Evolutionary conservation across 2,329 filamentous ascomycete species (phyloP), one percentile per base, ranked within the genome.

Genomic region (Cercospora janseana): DNA sequence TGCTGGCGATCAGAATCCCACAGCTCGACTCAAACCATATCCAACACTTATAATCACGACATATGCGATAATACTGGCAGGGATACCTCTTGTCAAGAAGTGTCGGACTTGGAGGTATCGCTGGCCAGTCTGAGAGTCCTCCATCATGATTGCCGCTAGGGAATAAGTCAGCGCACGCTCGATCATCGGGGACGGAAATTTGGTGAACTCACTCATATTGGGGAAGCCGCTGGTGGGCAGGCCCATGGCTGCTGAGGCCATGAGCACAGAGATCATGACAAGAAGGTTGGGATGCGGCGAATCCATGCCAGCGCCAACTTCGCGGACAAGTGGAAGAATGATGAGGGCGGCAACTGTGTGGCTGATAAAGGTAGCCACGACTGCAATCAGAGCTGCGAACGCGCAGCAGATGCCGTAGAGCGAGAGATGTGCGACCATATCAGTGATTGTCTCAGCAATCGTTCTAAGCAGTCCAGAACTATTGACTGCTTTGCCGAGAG

Each of bases 191-290:
- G 1, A 26, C 12, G 9, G 32, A 18, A 18, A 20, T 7, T 32
- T 21, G 13, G 23, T n/a, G 29, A 37, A 87, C 90, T 79, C 81
- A 95, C 91, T 98, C 93, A 98, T 98, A 62, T 98, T 98, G 1
- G 93, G 93, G 74, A 98, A 98, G 6, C 93, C 94, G 67, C 86
- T 92, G 0, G 93, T 98, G 2, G 93, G 93, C 70, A 98, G 71
- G 9, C 85, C 93, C 93, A 98, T 98, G 2, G 89, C 93, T n/a
- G 91, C 91, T 58, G 86, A 92, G 66, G 93, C 96, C 90, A 98
- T 98, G 56, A 98, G 73, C 8, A 95, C 92, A 47, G 87, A 85
- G 0, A 85, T 88, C 92, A 98, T 97, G 56, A 98, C 93, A 52
- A 98, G 74, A 53, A 98, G 72, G 69, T 97, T 97, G 6, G 93